Evolutionary conservation across 306 rosid genomes (phyloP), one percentile per base, ranked within the genome.

Genomic region (Cyamopsis tetragonoloba): DNA sequence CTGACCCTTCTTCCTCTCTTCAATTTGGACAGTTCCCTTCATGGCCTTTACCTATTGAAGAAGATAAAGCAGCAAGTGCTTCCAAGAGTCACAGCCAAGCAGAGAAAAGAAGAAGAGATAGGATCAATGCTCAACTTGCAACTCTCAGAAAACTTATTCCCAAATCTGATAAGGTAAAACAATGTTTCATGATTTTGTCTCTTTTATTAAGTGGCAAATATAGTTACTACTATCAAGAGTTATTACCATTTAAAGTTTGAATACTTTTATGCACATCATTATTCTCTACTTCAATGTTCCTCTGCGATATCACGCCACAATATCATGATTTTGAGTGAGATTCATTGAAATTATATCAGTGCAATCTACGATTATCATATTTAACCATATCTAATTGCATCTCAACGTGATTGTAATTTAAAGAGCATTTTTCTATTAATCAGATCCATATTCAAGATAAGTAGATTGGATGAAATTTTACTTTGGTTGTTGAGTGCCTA

Each of bases 21-120:
- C 87, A 74, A 35, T 80, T 81, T 73, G 72, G 30, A 44, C 85
- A 84, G 11, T 67, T 80, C 31, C 87, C 89, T 51, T 64, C 90
- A 0, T 81, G 83, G 77, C 71, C 87, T 1, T 10, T 73, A 4
- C 62, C 87, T 6, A 1, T 47, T 39, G 82, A 35, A 12, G 92
- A 86, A 48, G 84, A 80, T 44, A 81, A 78, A 83, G 84, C 86
- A 56, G 80, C 72, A 5, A 72, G 54, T 79, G 85, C 92, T 72
- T 89, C 98, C 62, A 89, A 73, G 70, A 89, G 92, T 81, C 98
- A 92, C 68, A 89, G 98, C 83, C 95, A 78, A 77, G 98, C 98
- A 1, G 98, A 92, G 85, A 92, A 92, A 80, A 74, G 98, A 17
- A 83, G 98, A 11, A 80, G 98, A 51, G 98, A 92, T 70, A 82